Evolutionary conservation across 257 asterid genomes (phyloP).

Genomic region (Euphrasia confusa): DNA sequence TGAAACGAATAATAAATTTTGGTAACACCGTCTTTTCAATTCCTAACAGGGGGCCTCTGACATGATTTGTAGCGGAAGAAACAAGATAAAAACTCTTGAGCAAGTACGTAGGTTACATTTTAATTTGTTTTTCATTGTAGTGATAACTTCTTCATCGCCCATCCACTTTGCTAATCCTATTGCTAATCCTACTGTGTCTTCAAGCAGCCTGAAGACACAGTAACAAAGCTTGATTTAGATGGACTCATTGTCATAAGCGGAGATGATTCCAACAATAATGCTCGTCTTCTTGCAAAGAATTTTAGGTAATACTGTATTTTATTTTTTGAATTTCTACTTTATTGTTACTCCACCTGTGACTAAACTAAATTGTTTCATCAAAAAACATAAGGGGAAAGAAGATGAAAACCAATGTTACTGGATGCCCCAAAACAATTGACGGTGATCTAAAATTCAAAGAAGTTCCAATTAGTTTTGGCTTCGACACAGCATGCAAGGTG

Average conservation of each 20-base stretch:
- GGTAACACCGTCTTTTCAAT: background rate
- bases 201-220: conserved; percentile 75
- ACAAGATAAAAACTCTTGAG: conserved; percentile 82
- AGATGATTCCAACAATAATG: conserved; percentile 79
- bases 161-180: background rate
- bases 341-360: background rate
- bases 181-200: no score
- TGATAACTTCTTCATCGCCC: background rate
- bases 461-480: conserved; percentile 76
- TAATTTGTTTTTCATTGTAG: background rate
- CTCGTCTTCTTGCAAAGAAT: conserved; percentile 72
- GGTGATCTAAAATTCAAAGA: conserved; percentile 75
- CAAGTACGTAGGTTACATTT: conserved; percentile 41
- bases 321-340: background rate
- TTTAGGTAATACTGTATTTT: conserved; percentile 39
- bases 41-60: conserved; percentile 67
- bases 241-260: conserved; percentile 83
- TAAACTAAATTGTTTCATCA: background rate
- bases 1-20: no score
- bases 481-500: conserved; percentile 88
- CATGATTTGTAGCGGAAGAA: conserved; percentile 76
- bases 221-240: conserved; percentile 61
- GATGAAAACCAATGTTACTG: conserved; percentile 60
- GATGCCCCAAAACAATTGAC: conserved; percentile 81
- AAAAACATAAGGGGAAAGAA: conserved; percentile 48